phyloP scores from a whole-genome alignment of 202 grass and related monocot species.

The Digitaria exilis region DNA sequence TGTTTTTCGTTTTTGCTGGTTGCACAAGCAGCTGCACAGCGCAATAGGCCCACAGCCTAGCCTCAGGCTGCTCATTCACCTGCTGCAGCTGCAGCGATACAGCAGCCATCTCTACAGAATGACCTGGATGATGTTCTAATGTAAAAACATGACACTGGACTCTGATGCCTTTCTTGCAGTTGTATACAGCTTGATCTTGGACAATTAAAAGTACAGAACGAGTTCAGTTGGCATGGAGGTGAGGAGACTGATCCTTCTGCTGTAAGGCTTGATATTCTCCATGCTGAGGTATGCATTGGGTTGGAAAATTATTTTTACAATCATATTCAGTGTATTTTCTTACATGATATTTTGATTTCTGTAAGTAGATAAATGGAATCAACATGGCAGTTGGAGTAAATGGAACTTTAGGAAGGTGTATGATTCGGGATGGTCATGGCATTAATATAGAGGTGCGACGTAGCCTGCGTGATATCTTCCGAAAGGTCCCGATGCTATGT shows the following conservation, averaged over 20 bases:
- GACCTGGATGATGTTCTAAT: not conserved
- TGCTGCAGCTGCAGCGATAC: no score
- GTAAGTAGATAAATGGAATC: constrained; percentile 92
- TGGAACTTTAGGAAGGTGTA: constrained; percentile 74
- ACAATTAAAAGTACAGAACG: constrained; percentile 78
- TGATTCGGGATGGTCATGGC: constrained; percentile 80
- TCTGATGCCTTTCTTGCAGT: constrained; percentile 50
- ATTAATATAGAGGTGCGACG: constrained; percentile 91
- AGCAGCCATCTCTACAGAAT: no score
- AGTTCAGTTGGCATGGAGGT: constrained; percentile 88
- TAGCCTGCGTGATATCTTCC: constrained; percentile 91
- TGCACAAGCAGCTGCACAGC: no score
- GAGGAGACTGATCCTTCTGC: constrained; percentile 86
- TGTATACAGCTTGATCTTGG: constrained; percentile 99
- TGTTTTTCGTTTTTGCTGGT: no score
- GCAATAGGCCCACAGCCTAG: no score
- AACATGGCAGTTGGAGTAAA: constrained; percentile 93
- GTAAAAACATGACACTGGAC: constrained; percentile 31
- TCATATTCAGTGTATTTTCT: constrained; percentile 18
- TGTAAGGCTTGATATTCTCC: constrained; percentile 93
- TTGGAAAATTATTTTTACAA: not conserved
- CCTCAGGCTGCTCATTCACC: no score
- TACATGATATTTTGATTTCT: constrained; percentile 33
- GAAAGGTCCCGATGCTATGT: constrained; percentile 75
- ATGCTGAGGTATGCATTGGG: constrained; percentile 66